Evolutionary conservation across 1,139 yeast species (phyloP).

Genomic region (Schwanniomyces etchellsii): DNA sequence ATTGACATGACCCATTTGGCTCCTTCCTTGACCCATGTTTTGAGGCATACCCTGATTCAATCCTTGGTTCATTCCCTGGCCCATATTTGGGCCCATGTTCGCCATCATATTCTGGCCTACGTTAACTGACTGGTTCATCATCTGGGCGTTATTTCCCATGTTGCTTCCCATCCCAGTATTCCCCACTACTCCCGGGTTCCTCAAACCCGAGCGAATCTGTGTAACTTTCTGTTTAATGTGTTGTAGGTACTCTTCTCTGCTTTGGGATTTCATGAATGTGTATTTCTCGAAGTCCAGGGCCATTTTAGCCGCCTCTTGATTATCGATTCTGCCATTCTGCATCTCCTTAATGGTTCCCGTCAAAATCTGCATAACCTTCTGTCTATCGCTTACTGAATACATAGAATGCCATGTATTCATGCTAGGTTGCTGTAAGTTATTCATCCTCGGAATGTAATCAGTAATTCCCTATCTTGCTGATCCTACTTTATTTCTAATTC

Average conservation of each 20-base stretch:
- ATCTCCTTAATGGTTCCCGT: slow-evolving; percentile 36
- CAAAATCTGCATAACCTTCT: slow-evolving; percentile 36
- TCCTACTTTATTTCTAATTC: no score
- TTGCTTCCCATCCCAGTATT: slow-evolving; percentile 2
- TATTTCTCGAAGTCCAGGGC: slow-evolving; percentile 43
- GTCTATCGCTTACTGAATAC: slow-evolving; percentile 36
- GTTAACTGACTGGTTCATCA: slow-evolving; percentile 5
- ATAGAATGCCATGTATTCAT: slow-evolving; percentile 36
- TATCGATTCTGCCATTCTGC: slow-evolving; percentile 30
- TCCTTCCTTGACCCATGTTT: no score
- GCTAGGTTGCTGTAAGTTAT: slow-evolving; percentile 15
- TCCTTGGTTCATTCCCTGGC: slow-evolving; percentile 1
- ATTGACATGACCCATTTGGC: neutral
- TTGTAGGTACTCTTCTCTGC: slow-evolving; percentile 37
- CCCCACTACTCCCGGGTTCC: slow-evolving; percentile 5
- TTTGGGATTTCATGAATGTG: slow-evolving; percentile 33
- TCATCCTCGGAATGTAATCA: no score
- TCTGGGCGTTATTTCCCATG: slow-evolving; percentile 3
- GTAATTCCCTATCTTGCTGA: no score
- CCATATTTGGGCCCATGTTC: slow-evolving; percentile 1
- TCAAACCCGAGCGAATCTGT: slow-evolving; percentile 25
- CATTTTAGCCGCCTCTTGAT: slow-evolving; percentile 34
- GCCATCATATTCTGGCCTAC: slow-evolving; percentile 4
- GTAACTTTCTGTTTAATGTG: slow-evolving; percentile 35
- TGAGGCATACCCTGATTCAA: neutral